Percentiles rank a stretch among this genome's conserved stretches.
Conservation (phyloP, 1,284 basidiomycete genomes). For the Ceratobasidium theobromae region DNA sequence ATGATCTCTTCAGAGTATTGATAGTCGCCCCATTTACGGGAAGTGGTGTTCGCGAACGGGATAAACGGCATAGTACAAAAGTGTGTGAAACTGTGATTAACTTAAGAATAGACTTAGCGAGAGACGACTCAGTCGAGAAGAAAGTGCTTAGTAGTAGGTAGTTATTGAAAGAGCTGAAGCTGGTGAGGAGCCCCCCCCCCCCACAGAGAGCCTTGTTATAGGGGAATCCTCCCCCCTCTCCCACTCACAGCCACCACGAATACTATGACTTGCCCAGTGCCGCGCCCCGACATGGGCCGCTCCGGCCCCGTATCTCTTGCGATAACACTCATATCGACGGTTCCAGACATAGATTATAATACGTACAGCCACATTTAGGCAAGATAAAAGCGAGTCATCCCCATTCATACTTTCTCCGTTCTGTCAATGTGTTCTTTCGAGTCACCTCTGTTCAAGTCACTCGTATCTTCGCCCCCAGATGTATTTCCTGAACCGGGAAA, state of each 20-base stretch:
- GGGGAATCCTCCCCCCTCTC: neutral
- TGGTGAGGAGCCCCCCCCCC: neutral
- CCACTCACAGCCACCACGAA: neutral
- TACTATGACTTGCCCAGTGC: constrained; percentile 8
- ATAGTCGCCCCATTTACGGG: neutral
- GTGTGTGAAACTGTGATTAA: neutral
- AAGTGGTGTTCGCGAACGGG: neutral
- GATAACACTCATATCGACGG: neutral
- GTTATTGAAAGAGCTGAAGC: neutral
- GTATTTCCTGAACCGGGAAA: constrained; percentile 1
- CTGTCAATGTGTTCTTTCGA: constrained; percentile 40
- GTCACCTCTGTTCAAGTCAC: constrained; percentile 36
- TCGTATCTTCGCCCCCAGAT: constrained; percentile 2
- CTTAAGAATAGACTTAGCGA: neutral
- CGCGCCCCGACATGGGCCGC: constrained; percentile 2
- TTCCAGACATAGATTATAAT: neutral
- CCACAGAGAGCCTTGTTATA: constrained; percentile 15
- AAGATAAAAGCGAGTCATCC: constrained; percentile 3
- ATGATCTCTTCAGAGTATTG: neutral
- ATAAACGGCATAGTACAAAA: constrained; percentile 1
- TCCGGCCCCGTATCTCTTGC: constrained; percentile 8
- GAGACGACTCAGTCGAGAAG: neutral
- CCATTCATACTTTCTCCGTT: constrained; percentile 11
- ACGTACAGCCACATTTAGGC: constrained; percentile 1
- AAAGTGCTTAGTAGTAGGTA: neutral